A percentile compares a stretch with the other conserved stretches of the same genome.
Evolutionary conservation across 495 filamentous ascomycete genomes (phyloP).

Genomic region (Aspergillus ostianus): DNA sequence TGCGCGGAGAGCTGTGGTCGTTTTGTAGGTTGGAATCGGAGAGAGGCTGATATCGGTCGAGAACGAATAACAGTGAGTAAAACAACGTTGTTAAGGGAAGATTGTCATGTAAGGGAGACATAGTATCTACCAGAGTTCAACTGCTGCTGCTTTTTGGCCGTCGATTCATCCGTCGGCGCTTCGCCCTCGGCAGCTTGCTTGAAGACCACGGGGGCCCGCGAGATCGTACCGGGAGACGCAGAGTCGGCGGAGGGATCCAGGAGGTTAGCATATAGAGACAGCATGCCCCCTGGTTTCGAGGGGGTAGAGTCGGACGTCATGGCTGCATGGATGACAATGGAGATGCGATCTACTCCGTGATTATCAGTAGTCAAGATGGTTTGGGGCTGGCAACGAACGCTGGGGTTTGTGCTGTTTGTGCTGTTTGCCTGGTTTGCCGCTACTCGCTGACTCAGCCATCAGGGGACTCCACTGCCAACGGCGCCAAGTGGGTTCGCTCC

Average conservation of each 20-base stretch:
- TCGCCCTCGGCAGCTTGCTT: constrained; percentile 54
- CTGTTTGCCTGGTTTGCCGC: not conserved
- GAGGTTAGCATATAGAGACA: constrained; percentile 65
- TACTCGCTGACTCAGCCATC: not conserved
- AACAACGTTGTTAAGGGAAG: constrained; percentile 28
- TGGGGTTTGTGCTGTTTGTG: not conserved
- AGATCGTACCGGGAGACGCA: constrained; percentile 61
- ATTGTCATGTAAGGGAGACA: constrained; percentile 23
- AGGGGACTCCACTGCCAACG: not conserved
- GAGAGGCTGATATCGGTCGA: constrained; percentile 51
- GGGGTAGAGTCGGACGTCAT: constrained; percentile 41
- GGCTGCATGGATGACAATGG: not conserved
- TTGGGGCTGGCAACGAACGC: too few relatives aligned
- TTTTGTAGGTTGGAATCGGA: constrained; percentile 86
- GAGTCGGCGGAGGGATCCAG: constrained; percentile 52
- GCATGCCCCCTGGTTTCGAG: constrained; percentile 36
- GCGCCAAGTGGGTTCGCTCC: not conserved
- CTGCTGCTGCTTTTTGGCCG: constrained; percentile 66
- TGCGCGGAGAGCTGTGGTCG: constrained; percentile 67
- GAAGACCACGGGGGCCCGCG: constrained; percentile 77
- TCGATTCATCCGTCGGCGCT: constrained; percentile 50
- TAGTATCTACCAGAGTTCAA: constrained; percentile 68
- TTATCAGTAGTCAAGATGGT: too few relatives aligned
- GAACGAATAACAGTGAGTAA: constrained; percentile 47
- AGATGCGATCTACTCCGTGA: too few relatives aligned